phyloP scores from a whole-genome alignment of 257 asterid species.

The Fraxinus cuspidata region DNA sequence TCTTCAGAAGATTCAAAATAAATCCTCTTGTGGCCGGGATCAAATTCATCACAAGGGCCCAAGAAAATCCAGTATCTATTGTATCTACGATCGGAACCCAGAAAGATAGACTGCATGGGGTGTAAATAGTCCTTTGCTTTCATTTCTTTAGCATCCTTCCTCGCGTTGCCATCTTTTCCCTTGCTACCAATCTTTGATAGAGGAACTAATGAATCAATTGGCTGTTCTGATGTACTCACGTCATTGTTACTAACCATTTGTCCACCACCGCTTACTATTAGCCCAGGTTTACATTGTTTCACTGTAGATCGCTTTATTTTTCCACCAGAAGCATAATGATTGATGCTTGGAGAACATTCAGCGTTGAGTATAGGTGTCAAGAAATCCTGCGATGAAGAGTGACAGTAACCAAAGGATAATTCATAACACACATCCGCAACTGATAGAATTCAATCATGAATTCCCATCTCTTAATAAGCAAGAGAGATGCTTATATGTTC shows the following conservation, averaged over 20 bases:
- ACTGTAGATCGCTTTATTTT: slow-evolving; percentile 77
- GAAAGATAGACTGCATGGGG: slow-evolving; percentile 93
- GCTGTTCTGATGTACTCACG: slow-evolving; percentile 48
- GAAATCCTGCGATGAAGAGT: slow-evolving; percentile 55
- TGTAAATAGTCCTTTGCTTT: slow-evolving; percentile 54
- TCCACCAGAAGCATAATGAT: slow-evolving; percentile 65
- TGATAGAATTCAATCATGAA: slow-evolving; percentile 15
- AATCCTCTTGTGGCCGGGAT: slow-evolving; percentile 95
- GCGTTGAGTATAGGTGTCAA: slow-evolving; percentile 34
- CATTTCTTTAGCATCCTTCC: slow-evolving; percentile 42
- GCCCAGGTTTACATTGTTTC: slow-evolving; percentile 37
- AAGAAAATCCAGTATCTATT: slow-evolving; percentile 96
- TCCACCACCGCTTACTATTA: slow-evolving; percentile 38
- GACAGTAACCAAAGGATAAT: slow-evolving; percentile 18
- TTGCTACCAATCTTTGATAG: slow-evolving; percentile 46
- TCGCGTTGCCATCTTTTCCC: slow-evolving; percentile 43
- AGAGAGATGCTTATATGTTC: slow-evolving; percentile 14
- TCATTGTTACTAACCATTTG: slow-evolving; percentile 31
- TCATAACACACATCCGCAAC: slow-evolving; percentile 12
- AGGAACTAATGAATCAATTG: slow-evolving; percentile 69
- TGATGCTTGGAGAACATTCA: slow-evolving; percentile 41
- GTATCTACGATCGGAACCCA: slow-evolving; percentile 98
- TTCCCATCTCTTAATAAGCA: slow-evolving; percentile 13
- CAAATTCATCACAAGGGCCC: slow-evolving; percentile 92
- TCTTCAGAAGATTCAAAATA: slow-evolving; percentile 98